phyloP scores from a whole-genome alignment of 169 alveolate species.

The Eimeria necatrix region DNA sequence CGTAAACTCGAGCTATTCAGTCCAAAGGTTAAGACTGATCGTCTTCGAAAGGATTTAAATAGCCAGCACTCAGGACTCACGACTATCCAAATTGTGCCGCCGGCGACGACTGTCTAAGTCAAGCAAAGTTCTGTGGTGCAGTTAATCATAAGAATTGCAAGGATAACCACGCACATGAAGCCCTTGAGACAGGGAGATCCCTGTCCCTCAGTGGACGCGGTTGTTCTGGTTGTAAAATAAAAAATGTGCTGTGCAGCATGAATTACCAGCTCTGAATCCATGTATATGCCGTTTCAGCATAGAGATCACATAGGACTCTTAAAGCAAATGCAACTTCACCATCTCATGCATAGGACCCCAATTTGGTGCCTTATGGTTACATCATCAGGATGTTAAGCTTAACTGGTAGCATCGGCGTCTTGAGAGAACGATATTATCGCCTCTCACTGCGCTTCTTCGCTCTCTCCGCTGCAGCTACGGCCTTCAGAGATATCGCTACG shows the following conservation, averaged over 20 bases:
- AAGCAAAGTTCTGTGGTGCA: too few relatives aligned
- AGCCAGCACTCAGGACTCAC: too few relatives aligned
- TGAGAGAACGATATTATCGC: background rate
- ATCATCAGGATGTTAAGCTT: background rate
- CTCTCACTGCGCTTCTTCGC: constrained; percentile 12
- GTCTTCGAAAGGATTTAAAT: too few relatives aligned
- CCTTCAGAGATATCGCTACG: background rate
- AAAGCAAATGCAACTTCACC: background rate
- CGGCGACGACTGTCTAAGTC: too few relatives aligned
- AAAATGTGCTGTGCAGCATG: constrained; percentile 37
- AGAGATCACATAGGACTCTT: background rate
- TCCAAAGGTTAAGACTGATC: too few relatives aligned
- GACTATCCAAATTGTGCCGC: too few relatives aligned
- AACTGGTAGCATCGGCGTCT: background rate
- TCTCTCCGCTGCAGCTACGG: constrained; percentile 50
- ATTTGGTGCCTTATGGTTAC: too few relatives aligned
- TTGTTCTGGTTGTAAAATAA: background rate
- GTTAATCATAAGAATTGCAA: too few relatives aligned
- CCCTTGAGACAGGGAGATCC: too few relatives aligned
- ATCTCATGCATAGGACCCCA: too few relatives aligned
- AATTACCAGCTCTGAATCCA: background rate
- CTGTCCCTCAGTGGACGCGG: background rate
- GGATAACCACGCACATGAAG: background rate
- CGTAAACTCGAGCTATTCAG: too few relatives aligned
- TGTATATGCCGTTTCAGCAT: background rate